phyloP scores from a whole-genome alignment of 768 basidiomycete genomes.

The Tylopilus rubrobrunneus region DNA sequence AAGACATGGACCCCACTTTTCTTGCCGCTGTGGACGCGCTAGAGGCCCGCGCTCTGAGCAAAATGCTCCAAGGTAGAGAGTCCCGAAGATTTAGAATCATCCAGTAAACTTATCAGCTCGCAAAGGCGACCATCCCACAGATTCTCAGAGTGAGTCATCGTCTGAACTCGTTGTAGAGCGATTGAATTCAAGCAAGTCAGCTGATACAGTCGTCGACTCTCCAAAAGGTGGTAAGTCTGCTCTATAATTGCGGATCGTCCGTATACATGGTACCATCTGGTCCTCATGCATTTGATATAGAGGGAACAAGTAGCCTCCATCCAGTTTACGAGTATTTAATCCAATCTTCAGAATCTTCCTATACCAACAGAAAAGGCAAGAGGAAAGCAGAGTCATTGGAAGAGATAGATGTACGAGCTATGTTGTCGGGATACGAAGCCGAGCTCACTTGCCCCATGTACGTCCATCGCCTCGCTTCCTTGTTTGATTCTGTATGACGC shows the following conservation, averaged over 20 bases:
- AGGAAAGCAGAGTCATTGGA: constrained; percentile 30
- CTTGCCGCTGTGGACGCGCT: constrained; percentile 43
- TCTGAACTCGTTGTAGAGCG: neutral
- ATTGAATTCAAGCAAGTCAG: neutral
- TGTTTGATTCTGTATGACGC: neutral
- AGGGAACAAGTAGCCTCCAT: neutral
- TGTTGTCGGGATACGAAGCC: constrained; percentile 52
- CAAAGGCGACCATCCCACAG: constrained; percentile 7
- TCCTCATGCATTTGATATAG: constrained; percentile 10
- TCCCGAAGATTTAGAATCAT: neutral
- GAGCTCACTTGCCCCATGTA: constrained; percentile 74
- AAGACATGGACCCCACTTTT: constrained; percentile 25
- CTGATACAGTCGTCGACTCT: neutral
- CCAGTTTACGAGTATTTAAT: constrained; percentile 4
- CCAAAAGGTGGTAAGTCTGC: constrained; percentile 19
- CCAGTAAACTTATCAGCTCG: neutral
- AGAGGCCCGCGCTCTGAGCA: constrained; percentile 34
- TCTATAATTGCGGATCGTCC: neutral
- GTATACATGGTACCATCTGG: neutral
- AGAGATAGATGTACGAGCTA: constrained; percentile 21
- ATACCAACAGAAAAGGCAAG: constrained; percentile 44
- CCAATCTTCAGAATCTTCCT: neutral
- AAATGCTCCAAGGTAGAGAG: constrained; percentile 10
- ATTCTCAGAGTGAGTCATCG: constrained; percentile 7
- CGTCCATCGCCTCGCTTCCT: constrained; percentile 25